phyloP scores from a whole-genome alignment of 805 yeast genomes.

The Geotrichum ghanense region DNA sequence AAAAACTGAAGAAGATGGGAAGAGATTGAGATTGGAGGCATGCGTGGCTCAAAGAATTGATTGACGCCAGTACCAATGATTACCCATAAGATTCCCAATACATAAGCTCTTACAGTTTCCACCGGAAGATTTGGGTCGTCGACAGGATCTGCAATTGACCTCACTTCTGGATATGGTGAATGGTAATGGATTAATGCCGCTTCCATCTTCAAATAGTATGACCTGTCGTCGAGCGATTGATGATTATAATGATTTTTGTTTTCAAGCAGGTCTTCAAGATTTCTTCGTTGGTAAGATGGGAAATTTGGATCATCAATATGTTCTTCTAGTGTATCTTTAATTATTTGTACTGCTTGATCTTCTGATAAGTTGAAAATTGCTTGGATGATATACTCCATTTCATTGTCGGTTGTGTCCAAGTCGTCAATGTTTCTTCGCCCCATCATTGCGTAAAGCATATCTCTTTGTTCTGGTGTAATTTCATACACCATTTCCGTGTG shows the following conservation, averaged over 20 bases:
- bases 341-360: constrained; percentile 29
- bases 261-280: constrained; percentile 19
- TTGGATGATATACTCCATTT: constrained; percentile 30
- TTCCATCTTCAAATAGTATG: constrained; percentile 13
- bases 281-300: constrained; percentile 27
- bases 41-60: constrained; percentile 37
- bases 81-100: constrained; percentile 25
- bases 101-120: constrained; percentile 36
- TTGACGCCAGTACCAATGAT: constrained; percentile 15
- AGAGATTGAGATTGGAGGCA: constrained; percentile 38
- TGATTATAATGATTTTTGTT: constrained; percentile 12
- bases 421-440: constrained; percentile 3
- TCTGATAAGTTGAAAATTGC: constrained; percentile 27
- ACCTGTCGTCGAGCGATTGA: neutral
- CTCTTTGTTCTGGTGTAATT: constrained; percentile 5
- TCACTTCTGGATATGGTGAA: constrained; percentile 57
- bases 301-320: constrained; percentile 37
- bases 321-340: constrained; percentile 27
- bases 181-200: constrained; percentile 27
- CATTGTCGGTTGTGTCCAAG: constrained; percentile 10
- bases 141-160: constrained; percentile 42
- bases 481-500: constrained; percentile 1
- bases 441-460: constrained; percentile 4
- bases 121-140: constrained; percentile 36
- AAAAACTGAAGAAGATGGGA: constrained; percentile 44